Evolutionary conservation across 352 stramenopile genomes (phyloP).

Genomic region (Phytophthora sp.): DNA sequence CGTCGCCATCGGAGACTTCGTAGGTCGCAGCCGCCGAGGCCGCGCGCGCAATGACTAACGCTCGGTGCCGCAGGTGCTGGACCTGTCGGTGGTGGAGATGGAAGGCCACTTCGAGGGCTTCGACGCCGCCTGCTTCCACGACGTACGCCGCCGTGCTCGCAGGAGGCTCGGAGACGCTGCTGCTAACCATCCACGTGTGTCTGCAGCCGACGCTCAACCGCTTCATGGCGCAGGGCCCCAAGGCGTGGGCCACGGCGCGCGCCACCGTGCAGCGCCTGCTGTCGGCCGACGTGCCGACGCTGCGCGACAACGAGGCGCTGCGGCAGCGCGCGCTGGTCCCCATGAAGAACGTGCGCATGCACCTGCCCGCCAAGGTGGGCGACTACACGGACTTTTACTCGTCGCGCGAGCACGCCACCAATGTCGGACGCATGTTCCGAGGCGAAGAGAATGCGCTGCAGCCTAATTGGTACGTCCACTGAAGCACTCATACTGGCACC

Average conservation of each 20-base stretch:
- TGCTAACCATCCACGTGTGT: background rate
- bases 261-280: slow-evolving; percentile 90
- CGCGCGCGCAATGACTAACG: too few species aligned
- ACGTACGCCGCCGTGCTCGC: slow-evolving; percentile 29
- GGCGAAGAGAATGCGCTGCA: slow-evolving; percentile 96
- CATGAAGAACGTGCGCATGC: slow-evolving; percentile 82
- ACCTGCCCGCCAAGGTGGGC: slow-evolving; percentile 93
- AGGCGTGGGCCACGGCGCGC: slow-evolving; percentile 89
- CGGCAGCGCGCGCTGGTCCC: slow-evolving; percentile 80
- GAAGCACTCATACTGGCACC: too few species aligned
- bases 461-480: slow-evolving; percentile 94
- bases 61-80: slow-evolving; percentile 63
- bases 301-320: slow-evolving; percentile 85
- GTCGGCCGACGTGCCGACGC: slow-evolving; percentile 64
- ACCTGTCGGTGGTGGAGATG: slow-evolving; percentile 90
- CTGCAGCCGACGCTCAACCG: slow-evolving; percentile 84
- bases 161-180: too few species aligned
- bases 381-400: slow-evolving; percentile 99
- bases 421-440: slow-evolving; percentile 94
- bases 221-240: slow-evolving; percentile 93
- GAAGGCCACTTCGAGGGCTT: slow-evolving; percentile 91
- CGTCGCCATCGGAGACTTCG: slow-evolving; percentile 83
- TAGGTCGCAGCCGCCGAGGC: too few species aligned
- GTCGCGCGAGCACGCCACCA: slow-evolving; percentile 96
- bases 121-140: slow-evolving; percentile 75